Percentiles rank a stretch among this genome's conserved stretches.
Conservation (phyloP, 371 early-diverging fungal genomes). For the Fennellomyces sp. region DNA sequence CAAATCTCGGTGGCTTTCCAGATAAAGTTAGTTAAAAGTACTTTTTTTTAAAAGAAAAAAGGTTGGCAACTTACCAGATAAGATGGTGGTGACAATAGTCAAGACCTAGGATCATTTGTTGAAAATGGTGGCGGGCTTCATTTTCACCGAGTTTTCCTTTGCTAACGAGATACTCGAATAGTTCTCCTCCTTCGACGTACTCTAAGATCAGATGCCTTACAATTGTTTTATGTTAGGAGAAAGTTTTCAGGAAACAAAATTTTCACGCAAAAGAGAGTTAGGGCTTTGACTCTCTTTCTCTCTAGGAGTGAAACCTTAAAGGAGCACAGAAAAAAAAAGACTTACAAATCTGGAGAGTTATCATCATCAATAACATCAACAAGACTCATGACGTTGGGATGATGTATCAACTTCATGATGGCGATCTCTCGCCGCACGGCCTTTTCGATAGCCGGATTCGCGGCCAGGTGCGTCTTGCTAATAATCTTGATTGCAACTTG, state of each 20-base stretch:
- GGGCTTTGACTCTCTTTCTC: not conserved
- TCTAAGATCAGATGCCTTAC: constrained; percentile 44
- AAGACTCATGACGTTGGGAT: constrained; percentile 72
- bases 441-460: constrained; percentile 66
- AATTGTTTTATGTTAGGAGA: not conserved
- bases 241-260: not conserved
- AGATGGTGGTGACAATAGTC: constrained; percentile 87
- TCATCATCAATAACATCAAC: constrained; percentile 76
- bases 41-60: not conserved
- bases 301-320: not conserved
- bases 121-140: constrained; percentile 91
- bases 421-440: constrained; percentile 75
- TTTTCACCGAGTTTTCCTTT: constrained; percentile 63
- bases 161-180: constrained; percentile 53
- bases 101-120: constrained; percentile 93
- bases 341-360: constrained; percentile 69
- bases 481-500: constrained; percentile 56
- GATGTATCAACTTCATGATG: constrained; percentile 71
- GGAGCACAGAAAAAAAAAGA: constrained; percentile 6
- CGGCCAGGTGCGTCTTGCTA: constrained; percentile 48
- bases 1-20: constrained; percentile 90
- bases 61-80: constrained; percentile 50
- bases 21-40: not conserved
- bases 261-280: not conserved
- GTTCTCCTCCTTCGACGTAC: constrained; percentile 54